Evolutionary conservation across 148 eudicot genomes (phyloP), one percentile per base, ranked within the genome.

Genomic region (Camellia lanceoleosa): DNA sequence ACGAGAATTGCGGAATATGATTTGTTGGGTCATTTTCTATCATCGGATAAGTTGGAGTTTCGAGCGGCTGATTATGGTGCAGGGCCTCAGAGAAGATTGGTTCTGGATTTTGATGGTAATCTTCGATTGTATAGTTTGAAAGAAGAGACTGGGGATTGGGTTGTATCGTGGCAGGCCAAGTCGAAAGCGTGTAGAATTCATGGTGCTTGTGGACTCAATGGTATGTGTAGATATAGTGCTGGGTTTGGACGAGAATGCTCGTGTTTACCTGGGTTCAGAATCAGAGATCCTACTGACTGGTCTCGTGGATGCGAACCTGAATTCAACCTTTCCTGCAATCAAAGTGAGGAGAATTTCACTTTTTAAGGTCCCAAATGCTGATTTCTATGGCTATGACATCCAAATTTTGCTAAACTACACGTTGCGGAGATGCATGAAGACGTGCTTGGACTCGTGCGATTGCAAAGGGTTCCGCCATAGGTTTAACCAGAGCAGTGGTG

Each of bases 31-130:
- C 15, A 68, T 62, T 89, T 91, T 20, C 8, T 1, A 3, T 89
- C 91, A 0, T 75, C 85, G 2, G 90, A 90, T 73, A 23, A 19
- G 19, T 70, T 83, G 13, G 8, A 54, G 4, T 82, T 87, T 62
- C 13, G 2, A 0, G 68, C 89, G 2, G 12, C 74, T 3, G 92
- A 89, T 76, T 77, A 19, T 76, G 89, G 94, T 0, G 0, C 43
- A 3, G 80, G 84, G 13, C 62, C 67, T 49, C 59, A 65, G n/a
- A 87, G 93, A 78, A 89, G 91, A 71, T 75, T 90, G 46, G 83
- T 82, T 4, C 59, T 90, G 13, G 91, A 90, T 66, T 6, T 15
- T 4, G 83, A 75, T 77, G 80, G 80, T 3, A n/a, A 59, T 7
- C 59, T 81, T 15, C 56, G 83, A 14, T 52, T 81, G 46, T 81